phyloP scores from a whole-genome alignment of 108 stramenopile genomes.

The Cyclostephanos invisitatus region DNA sequence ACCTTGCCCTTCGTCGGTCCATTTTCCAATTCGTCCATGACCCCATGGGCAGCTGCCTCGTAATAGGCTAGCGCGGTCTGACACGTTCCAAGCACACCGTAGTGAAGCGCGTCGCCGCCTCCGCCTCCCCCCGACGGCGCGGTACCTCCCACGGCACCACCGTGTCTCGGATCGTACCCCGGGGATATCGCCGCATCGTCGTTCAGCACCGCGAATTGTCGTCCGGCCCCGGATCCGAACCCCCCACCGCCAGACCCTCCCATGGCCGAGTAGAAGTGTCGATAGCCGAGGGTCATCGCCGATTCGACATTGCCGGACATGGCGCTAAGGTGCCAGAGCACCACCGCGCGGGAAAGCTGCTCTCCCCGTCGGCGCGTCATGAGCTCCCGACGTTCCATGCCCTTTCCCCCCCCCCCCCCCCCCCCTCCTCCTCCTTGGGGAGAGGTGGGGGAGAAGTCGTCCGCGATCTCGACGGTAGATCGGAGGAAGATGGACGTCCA shows the following conservation, averaged over 20 bases:
- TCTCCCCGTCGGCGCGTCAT: constrained; percentile 9
- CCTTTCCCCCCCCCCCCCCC: not conserved
- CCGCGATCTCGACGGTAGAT: constrained; percentile 48
- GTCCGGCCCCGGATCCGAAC: not conserved
- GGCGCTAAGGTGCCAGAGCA: constrained; percentile 67
- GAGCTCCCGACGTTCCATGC: not conserved
- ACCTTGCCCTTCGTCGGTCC: constrained; percentile 66
- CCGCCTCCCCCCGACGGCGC: constrained; percentile 4
- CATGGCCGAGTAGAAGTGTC: constrained; percentile 44
- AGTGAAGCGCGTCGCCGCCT: constrained; percentile 17
- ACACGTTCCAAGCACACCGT: constrained; percentile 60
- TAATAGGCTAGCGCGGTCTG: constrained; percentile 75
- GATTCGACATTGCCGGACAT: constrained; percentile 79
- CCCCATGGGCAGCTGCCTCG: constrained; percentile 75
- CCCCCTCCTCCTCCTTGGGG: not conserved
- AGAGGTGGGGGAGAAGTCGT: constrained; percentile 45
- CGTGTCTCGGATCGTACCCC: constrained; percentile 20
- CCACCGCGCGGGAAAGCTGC: constrained; percentile 60
- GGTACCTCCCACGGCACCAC: constrained; percentile 10
- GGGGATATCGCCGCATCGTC: constrained; percentile 3
- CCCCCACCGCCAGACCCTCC: constrained; percentile 21
- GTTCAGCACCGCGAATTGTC: not conserved
- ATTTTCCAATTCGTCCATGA: constrained; percentile 76
- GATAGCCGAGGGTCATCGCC: constrained; percentile 57
- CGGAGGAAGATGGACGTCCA: constrained; percentile 35